phyloP scores from a whole-genome alignment of 176 grass and related monocot genomes.

The Saccharum officinarum region DNA sequence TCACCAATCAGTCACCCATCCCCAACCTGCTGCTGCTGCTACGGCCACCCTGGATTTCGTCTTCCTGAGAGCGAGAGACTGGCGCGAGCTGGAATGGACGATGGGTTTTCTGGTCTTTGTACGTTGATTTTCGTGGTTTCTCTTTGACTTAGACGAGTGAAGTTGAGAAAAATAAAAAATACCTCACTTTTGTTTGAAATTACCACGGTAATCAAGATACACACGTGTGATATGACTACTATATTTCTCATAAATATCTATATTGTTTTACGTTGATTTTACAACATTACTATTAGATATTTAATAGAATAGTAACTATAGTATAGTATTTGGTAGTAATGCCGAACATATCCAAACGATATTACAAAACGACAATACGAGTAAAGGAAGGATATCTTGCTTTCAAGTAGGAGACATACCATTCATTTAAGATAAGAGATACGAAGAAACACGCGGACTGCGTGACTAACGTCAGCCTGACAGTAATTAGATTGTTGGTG shows the following conservation, averaged over 20 bases:
- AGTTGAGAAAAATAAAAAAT: neutral
- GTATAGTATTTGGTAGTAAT: neutral
- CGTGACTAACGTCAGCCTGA: neutral
- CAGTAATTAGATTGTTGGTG: neutral
- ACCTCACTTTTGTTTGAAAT: neutral
- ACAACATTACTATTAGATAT: neutral
- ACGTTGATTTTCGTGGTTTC: neutral
- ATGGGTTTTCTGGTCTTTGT: neutral
- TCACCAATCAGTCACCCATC: neutral
- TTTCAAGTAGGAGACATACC: neutral
- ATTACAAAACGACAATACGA: neutral
- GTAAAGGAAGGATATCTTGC: neutral
- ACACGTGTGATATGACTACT: neutral
- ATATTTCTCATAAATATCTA: neutral
- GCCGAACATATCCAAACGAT: rapidly evolving
- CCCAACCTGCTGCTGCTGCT: neutral
- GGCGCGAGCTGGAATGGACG: neutral
- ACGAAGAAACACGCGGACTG: no score
- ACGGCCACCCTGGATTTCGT: neutral
- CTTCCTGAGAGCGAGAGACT: neutral
- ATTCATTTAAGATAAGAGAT: neutral
- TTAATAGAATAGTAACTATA: neutral
- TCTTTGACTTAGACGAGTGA: neutral
- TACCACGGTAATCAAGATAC: neutral
- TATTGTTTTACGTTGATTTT: neutral